Evolutionary conservation across 2,329 filamentous ascomycete genomes (phyloP).

Genomic region (Trichophyton benhamiae): DNA sequence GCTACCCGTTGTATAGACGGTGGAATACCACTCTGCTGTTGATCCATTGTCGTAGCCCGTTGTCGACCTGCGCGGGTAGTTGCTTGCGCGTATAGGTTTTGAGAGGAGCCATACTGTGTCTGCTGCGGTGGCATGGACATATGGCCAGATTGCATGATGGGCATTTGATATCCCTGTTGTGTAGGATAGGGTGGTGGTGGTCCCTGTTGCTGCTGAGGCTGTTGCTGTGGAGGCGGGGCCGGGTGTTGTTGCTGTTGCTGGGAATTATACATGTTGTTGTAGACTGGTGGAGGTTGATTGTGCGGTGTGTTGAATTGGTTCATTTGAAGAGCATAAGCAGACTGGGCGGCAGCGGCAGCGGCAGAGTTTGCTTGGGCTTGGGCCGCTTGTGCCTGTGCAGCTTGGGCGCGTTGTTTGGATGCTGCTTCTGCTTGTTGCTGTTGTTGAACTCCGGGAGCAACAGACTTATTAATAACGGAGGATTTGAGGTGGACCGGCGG

Average conservation of each 20-base stretch:
- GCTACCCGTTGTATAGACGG: constrained; percentile 87
- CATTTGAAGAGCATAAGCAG: constrained; percentile 56
- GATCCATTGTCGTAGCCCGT: constrained; percentile 90
- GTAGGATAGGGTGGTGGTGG: constrained; percentile 71
- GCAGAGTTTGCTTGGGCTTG: constrained; percentile 46
- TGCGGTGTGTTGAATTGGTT: constrained; percentile 42
- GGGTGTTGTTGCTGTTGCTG: constrained; percentile 49
- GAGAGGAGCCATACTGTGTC: constrained; percentile 60
- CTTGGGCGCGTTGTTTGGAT: constrained; percentile 67
- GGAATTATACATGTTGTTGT: constrained; percentile 60
- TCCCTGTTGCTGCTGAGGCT: constrained; percentile 56
- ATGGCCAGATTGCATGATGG: constrained; percentile 54
- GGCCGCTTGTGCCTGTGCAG: constrained; percentile 35
- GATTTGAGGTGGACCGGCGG: constrained; percentile 94
- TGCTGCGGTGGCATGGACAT: constrained; percentile 54
- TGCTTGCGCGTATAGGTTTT: constrained; percentile 61
- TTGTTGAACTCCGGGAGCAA: constrained; percentile 85
- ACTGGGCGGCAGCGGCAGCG: constrained; percentile 28
- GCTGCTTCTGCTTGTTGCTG: constrained; percentile 90
- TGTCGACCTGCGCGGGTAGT: constrained; percentile 68
- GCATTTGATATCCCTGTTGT: constrained; percentile 64
- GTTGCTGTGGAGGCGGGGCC: constrained; percentile 53
- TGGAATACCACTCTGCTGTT: constrained; percentile 84
- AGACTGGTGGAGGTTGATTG: constrained; percentile 46
- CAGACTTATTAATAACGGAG: constrained; percentile 70